phyloP scores from a whole-genome alignment of 2,329 filamentous ascomycete genomes.

The Botrytis porri region DNA sequence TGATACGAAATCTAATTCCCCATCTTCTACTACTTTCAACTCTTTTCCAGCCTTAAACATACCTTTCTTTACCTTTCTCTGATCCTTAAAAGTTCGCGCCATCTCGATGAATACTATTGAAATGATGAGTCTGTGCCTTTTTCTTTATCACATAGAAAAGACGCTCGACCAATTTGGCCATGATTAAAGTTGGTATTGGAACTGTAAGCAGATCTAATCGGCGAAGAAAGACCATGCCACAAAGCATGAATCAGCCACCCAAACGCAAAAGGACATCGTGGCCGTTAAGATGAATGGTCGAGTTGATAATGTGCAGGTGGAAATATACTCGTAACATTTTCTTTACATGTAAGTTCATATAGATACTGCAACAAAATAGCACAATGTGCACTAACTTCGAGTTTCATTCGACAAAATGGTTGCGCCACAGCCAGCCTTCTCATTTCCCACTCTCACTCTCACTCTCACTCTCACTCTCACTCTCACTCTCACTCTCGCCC shows the following conservation, averaged over 20 bases:
- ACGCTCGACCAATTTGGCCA: not conserved
- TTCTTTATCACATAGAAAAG: not conserved
- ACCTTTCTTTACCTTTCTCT: not conserved
- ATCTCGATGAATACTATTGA: not conserved
- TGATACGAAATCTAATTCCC: not conserved
- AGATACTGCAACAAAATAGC: not conserved
- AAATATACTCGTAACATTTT: not conserved
- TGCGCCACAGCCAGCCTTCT: constrained; percentile 16
- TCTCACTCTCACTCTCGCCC: not conserved
- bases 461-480: not conserved
- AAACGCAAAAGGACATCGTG: not conserved
- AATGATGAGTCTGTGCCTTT: not conserved
- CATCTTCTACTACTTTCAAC: not conserved
- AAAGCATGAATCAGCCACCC: not conserved
- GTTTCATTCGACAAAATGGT: not conserved
- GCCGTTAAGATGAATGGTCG: not conserved
- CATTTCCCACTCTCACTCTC: constrained; percentile 4
- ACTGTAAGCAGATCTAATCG: constrained; percentile 1
- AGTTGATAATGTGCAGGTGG: not conserved
- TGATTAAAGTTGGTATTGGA: not conserved
- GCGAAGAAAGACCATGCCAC: not conserved
- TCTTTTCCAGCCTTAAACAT: constrained; percentile 7
- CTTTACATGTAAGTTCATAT: not conserved
- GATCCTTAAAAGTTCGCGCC: not conserved
- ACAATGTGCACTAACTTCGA: not conserved